A percentile compares a stretch with the other conserved stretches of the same genome.
Evolutionary conservation across 345 rosid genomes (phyloP).

Genomic region (Sonneratia caseolaris): DNA sequence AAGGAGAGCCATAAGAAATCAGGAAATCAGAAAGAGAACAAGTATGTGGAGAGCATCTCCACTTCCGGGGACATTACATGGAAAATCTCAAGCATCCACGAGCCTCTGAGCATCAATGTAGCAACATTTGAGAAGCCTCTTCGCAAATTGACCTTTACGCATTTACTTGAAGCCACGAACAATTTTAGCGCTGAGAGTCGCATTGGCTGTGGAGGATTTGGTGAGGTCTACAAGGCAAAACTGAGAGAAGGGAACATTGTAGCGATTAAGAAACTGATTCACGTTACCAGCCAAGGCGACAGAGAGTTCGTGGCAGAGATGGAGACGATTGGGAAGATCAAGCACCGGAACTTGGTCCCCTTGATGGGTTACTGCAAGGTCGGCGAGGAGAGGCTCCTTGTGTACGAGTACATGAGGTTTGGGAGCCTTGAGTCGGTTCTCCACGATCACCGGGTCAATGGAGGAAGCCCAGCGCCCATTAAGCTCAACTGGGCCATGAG

Average conservation of each 20-base stretch:
- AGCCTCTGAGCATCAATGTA: conserved; percentile 89
- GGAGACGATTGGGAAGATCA: conserved; percentile 96
- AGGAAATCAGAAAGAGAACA: conserved; percentile 49
- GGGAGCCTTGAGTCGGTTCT: conserved; percentile 91
- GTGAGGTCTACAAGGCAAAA: conserved; percentile 93
- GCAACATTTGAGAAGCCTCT: conserved; percentile 98
- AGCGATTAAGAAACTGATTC: conserved; percentile 87
- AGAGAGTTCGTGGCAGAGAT: conserved; percentile 98
- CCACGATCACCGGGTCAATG: conserved; percentile 51
- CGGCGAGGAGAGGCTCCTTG: conserved; percentile 96
- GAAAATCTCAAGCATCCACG: conserved; percentile 85
- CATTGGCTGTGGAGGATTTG: conserved; percentile 93
- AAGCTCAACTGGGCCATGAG: conserved; percentile 71
- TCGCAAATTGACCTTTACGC: conserved; percentile 76
- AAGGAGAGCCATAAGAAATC: conserved; percentile 48
- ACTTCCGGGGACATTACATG: conserved; percentile 82
- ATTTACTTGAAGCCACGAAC: conserved; percentile 89
- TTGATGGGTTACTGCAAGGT: conserved; percentile 85
- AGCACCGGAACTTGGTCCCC: conserved; percentile 90
- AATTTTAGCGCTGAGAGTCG: conserved; percentile 84
- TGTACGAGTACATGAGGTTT: conserved; percentile 96
- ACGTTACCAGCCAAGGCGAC: conserved; percentile 86
- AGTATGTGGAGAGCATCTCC: conserved; percentile 78
- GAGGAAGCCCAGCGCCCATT: conserved; percentile 15
- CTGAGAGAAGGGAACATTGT: conserved; percentile 63